Percentiles rank a stretch among this genome's conserved stretches.
phyloP scores from a whole-genome alignment of 2,329 filamentous ascomycete genomes.

The Tolypocladium cylindrosporum region DNA sequence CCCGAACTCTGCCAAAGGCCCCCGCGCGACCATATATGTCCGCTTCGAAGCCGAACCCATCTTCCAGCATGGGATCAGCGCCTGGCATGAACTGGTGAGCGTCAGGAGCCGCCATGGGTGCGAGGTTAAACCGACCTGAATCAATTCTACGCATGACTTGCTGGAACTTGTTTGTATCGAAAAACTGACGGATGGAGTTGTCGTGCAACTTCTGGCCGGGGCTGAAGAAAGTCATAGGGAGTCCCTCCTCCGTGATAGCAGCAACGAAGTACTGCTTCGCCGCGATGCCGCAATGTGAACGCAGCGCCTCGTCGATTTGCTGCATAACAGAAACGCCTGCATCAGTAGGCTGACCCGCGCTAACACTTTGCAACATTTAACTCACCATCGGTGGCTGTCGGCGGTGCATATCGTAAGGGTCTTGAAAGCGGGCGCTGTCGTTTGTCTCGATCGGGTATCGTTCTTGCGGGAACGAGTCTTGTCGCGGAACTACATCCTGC shows the following conservation, averaged over 20 bases:
- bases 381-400: slow-evolving; percentile 29
- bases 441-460: slow-evolving; percentile 15
- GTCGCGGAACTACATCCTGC: slow-evolving; percentile 16
- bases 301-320: slow-evolving; percentile 41
- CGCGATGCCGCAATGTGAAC: slow-evolving; percentile 41
- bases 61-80: slow-evolving; percentile 21
- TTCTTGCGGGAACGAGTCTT: slow-evolving; percentile 18
- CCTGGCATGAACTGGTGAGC: slow-evolving; percentile 12
- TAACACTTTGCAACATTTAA: background rate
- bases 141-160: slow-evolving; percentile 27
- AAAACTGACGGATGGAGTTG: slow-evolving; percentile 32
- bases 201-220: slow-evolving; percentile 27
- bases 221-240: slow-evolving; percentile 33
- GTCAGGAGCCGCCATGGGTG: background rate
- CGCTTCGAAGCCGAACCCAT: slow-evolving; percentile 17
- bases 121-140: slow-evolving; percentile 21
- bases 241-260: slow-evolving; percentile 37
- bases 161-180: slow-evolving; percentile 32
- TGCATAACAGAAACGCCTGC: slow-evolving; percentile 11
- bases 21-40: slow-evolving; percentile 12
- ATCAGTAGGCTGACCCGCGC: background rate
- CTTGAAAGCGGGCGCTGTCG: slow-evolving; percentile 24
- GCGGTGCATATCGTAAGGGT: slow-evolving; percentile 22
- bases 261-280: slow-evolving; percentile 43
- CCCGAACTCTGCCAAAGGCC: slow-evolving; percentile 15